Evolutionary conservation across 148 eudicot genomes (phyloP), one percentile per base, ranked within the genome.

Genomic region (Cornus suecica): DNA sequence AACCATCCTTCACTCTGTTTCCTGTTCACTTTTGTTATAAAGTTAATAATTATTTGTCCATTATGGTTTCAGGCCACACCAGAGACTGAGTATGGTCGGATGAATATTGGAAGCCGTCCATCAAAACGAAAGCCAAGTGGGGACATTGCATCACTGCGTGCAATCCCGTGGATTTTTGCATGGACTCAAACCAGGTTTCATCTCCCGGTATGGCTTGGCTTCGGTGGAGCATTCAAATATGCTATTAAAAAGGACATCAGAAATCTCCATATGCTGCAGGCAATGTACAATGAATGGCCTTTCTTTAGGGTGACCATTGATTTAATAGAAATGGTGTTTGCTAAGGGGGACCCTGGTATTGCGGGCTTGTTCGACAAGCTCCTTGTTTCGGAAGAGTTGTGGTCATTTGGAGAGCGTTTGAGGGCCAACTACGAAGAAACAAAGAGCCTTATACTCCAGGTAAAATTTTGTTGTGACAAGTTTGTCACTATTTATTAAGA

Each of bases 131-230:
- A 95, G 79, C 93, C 99, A 42, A 95, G 99, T 77, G 99, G 99
- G 26, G 99, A 97, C 14, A 95, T 95, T 16, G 99, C 91, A 81
- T 95, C 99, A 11, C 94, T 95, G 8, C 88, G 99, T 79, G 99
- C 97, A 58, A 95, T 95, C 80, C 99, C 99, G 31, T 95, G 99
- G 99, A 95, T 95, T 79, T 95, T 95, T 82, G 99, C 99, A 8
- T 95, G 97, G 99, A 95, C 97, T 23, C 99, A 95, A 61, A 92
- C 99, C 32, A 87, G 97, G 87, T 95, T 95, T 72, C 97, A 95
- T 86, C 97, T 92, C 25, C 99, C 99, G 0, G 97, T 92, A 22
- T 95, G 99, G 99, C 97, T 95, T 24, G 99, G 99, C 31, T 89
- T 92, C 71, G 99, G 97, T 48, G 97, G 82, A 61, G 97, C 99